Base-by-base conservation (phyloP, 2,329 filamentous ascomycete species). In the Alternaria sp. region DNA sequence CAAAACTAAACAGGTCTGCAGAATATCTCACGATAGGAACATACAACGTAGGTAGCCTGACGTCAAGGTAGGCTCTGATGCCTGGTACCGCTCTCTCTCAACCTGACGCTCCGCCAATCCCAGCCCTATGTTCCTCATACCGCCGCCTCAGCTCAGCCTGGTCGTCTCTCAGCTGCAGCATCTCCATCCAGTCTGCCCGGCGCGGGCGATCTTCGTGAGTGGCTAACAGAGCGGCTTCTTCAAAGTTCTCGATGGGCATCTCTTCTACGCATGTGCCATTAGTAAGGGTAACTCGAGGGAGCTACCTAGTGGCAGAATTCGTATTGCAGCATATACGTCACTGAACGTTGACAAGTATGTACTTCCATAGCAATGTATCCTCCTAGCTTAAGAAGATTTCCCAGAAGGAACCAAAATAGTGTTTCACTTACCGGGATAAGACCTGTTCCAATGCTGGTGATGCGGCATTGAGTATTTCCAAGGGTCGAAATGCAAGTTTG, bases 401-500 rank as follows among this genome's bases (percentile, higher is more conserved):
- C 4, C 1, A 40, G n/a, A 1, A 40, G 5, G 36, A 40, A n/a
- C 0, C 15, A 7, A 40, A 5, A n/a, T 9, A n/a, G 13, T 40
- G 8, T 5, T n/a, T 36, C 2, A 12, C 49, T 51, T 23, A 51
- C 49, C 49, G 21, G 17, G 47, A 32, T 51, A 30, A 4, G 15
- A 13, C 17, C n/a, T 51, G 3, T 36, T 36, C 32, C 32, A 36
- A 36, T 36, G 32, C 32, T 36, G 32, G 8, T 36, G 32, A n/a
- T 36, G 32, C 32, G 32, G 32, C 15, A 36, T 36, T 5, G 32
- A 36, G 32, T 36, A 36, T 9, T n/a, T 9, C n/a, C 13, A 26
- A 15, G 46, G 51, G 46, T 63, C 61, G 6, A 52, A 59, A 21
- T 57, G 51, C 12, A 51, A 2, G 12, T 57, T 56, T 6, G 56